These are phyloP conservation scores for Sphaerulina populicola DNA, from an alignment of 2,329 filamentous ascomycete genomes.

Conservation along the genomic window DNA sequence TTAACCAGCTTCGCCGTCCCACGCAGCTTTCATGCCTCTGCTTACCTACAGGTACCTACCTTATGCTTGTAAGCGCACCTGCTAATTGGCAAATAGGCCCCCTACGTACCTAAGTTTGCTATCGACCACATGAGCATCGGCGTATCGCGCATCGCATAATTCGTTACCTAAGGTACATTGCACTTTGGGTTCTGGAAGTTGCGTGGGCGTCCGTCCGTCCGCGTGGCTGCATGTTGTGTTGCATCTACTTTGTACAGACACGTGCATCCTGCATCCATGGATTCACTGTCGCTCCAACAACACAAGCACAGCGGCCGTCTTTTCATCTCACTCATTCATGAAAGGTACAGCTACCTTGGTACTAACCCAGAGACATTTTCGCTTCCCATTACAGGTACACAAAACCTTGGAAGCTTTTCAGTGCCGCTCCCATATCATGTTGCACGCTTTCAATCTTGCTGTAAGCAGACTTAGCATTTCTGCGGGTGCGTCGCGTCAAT, in stretches of 20 bases:
- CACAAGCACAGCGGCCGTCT: background rate
- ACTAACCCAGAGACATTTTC: background rate
- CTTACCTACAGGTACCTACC: no score
- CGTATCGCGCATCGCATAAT: no score
- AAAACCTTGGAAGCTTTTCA: background rate
- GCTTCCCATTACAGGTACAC: background rate
- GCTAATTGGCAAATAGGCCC: background rate
- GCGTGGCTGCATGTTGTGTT: background rate
- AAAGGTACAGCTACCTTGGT: no score
- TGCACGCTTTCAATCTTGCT: background rate
- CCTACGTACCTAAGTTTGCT: background rate
- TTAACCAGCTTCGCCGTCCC: background rate
- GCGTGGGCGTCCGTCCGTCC: background rate
- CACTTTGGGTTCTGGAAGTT: background rate
- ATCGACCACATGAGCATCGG: background rate
- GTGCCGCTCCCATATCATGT: background rate
- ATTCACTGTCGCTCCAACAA: background rate
- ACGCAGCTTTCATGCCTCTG: no score
- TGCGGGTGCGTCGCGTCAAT: no score
- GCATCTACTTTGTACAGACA: background rate
- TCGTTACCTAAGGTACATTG: no score
- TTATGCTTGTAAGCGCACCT: background rate
- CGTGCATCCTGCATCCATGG: background rate
- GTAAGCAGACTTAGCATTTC: no score
- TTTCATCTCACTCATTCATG: background rate